Evolutionary conservation across 495 filamentous ascomycete species (phyloP).

Genomic region (Trichoderma reesei): DNA sequence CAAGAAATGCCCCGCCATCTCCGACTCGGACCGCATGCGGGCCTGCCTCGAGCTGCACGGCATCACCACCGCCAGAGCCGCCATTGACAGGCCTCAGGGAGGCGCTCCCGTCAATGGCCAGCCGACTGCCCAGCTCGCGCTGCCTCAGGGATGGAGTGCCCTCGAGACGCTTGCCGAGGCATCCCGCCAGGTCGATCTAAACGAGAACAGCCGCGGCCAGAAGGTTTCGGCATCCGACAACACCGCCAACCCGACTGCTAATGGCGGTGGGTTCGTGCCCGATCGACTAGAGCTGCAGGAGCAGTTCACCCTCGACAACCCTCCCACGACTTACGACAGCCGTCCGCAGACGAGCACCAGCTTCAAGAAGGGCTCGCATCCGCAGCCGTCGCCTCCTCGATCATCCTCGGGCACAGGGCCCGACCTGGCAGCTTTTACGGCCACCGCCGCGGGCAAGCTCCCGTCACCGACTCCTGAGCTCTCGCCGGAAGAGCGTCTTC

Average conservation of each 20-base stretch:
- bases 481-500: conserved; percentile 29
- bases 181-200: conserved; percentile 55
- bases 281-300: conserved; percentile 32
- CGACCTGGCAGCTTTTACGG: neutral
- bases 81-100: conserved; percentile 6
- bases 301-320: conserved; percentile 39
- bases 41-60: conserved; percentile 44
- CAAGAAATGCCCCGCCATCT: conserved; percentile 71
- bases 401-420: conserved; percentile 1
- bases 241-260: conserved; percentile 13
- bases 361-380: conserved; percentile 10
- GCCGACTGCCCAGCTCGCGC: conserved; percentile 28
- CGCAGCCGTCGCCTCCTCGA: neutral
- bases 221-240: conserved; percentile 19
- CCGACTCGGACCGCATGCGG: conserved; percentile 54
- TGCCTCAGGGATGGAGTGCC: conserved; percentile 57
- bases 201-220: conserved; percentile 25
- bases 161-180: conserved; percentile 76
- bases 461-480: conserved; percentile 13
- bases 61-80: conserved; percentile 23
- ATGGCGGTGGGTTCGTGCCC: conserved; percentile 9
- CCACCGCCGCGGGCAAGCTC: conserved; percentile 7
- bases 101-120: conserved; percentile 16
- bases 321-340: conserved; percentile 29
- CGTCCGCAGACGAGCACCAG: conserved; percentile 19